These are phyloP conservation scores for Cymodocea nodosa DNA, from an alignment of 116 monocot genomes.

Conservation along the genomic window DNA sequence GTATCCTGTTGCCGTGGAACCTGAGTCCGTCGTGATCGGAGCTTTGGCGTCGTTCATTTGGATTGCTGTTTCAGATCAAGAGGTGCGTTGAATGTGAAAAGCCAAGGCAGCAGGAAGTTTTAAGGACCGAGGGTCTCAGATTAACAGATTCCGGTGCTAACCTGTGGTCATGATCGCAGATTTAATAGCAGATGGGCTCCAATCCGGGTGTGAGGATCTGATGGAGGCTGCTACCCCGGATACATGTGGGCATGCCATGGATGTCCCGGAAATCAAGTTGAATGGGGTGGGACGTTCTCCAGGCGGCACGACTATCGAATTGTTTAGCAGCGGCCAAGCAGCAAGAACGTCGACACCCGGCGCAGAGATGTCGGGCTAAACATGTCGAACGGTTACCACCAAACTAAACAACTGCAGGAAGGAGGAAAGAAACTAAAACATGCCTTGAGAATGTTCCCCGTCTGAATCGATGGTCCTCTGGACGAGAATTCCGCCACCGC, in stretches of 20 bases:
- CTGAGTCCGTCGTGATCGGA: conserved; percentile 29
- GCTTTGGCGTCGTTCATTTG: conserved; percentile 24
- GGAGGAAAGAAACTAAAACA: not conserved
- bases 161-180: conserved; percentile 89
- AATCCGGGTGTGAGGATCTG: conserved; percentile 56
- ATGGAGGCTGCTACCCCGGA: conserved; percentile 51
- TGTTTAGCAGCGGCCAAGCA: conserved; percentile 42
- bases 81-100: not conserved
- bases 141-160: not conserved
- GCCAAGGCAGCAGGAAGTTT: too few species aligned
- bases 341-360: conserved; percentile 90
- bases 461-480: conserved; percentile 46
- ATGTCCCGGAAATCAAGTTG: conserved; percentile 63
- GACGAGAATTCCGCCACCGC: conserved; percentile 73
- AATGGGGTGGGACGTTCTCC: conserved; percentile 51
- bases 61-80: conserved; percentile 11
- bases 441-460: conserved; percentile 50
- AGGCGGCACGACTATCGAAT: conserved; percentile 21
- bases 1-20: conserved; percentile 41
- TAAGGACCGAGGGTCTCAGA: too few species aligned
- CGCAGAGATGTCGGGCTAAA: conserved; percentile 62
- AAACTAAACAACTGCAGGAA: not conserved
- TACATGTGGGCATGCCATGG: conserved; percentile 87
- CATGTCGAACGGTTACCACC: not conserved
- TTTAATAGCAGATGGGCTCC: conserved; percentile 60